phyloP scores from a whole-genome alignment of 2,329 filamentous ascomycete genomes.

The Fusarium ambrosium region DNA sequence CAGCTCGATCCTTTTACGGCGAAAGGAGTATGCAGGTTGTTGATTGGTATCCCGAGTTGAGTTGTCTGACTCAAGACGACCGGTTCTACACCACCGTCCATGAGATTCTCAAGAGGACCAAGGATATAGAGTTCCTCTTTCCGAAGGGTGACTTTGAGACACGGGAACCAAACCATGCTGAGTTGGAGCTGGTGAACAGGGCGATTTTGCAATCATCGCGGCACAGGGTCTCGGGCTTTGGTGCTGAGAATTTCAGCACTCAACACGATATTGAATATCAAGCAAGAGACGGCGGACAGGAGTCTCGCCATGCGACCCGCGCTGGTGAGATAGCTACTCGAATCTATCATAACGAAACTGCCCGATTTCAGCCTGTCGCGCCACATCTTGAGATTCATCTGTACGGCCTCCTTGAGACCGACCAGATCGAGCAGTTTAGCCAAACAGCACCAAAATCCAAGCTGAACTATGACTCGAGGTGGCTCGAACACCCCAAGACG shows the following conservation, averaged over 20 bases:
- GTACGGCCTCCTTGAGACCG: neutral
- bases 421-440: neutral
- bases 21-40: constrained; percentile 61
- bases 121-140: constrained; percentile 30
- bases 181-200: constrained; percentile 19
- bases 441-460: neutral
- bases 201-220: constrained; percentile 27
- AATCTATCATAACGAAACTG: neutral
- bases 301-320: neutral
- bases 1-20: constrained; percentile 60
- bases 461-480: constrained; percentile 34
- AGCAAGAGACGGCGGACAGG: constrained; percentile 6
- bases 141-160: neutral
- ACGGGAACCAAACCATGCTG: rapidly evolving
- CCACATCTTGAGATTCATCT: neutral
- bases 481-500: constrained; percentile 9
- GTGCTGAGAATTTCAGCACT: constrained; percentile 34
- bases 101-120: neutral
- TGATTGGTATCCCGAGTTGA: constrained; percentile 56
- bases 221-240: constrained; percentile 30
- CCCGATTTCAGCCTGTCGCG: neutral
- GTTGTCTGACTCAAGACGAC: constrained; percentile 60
- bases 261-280: constrained; percentile 24
- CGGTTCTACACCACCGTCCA: constrained; percentile 49
- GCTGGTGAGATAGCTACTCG: constrained; percentile 6